A percentile compares a stretch with the other conserved stretches of the same genome.
These are phyloP conservation scores for Viola pubescens DNA, from an alignment of 441 rosid genomes.

Conservation along the genomic window DNA sequence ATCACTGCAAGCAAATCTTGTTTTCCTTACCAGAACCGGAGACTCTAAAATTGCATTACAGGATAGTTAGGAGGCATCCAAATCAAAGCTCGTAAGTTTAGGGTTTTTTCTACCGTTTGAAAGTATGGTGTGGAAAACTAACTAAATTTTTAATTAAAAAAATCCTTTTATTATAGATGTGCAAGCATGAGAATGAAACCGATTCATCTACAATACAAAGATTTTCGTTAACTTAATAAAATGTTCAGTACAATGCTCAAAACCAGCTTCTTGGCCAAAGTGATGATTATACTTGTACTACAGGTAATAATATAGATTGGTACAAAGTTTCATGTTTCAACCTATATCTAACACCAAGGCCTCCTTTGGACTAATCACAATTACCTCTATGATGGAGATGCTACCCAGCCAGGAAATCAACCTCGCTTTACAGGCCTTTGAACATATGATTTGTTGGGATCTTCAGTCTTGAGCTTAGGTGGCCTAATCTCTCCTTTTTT, in stretches of 20 bases:
- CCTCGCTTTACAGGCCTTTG: slow-evolving; percentile 94
- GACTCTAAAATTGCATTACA: no score
- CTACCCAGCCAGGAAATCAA: slow-evolving; percentile 18
- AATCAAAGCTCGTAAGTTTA: no score
- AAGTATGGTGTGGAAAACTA: no score
- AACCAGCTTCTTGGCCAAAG: neutral
- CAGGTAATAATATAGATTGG: neutral
- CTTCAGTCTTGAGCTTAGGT: slow-evolving; percentile 94
- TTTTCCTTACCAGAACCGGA: no score
- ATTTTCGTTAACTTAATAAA: neutral
- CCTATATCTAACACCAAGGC: neutral
- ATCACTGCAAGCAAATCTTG: no score
- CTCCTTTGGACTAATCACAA: neutral
- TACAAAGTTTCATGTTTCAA: neutral
- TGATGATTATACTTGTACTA: neutral
- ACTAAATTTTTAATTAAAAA: no score
- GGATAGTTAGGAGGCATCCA: no score
- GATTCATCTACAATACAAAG: neutral
- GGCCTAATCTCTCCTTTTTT: slow-evolving; percentile 95
- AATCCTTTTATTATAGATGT: no score
- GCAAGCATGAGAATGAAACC: no score
- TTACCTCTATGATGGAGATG: neutral
- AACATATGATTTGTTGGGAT: slow-evolving; percentile 95
- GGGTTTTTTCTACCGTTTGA: no score
- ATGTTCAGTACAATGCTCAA: neutral